Evolutionary conservation across 2,329 filamentous ascomycete genomes (phyloP), one percentile per base, ranked within the genome.

Genomic region (Aspergillus terreus): DNA sequence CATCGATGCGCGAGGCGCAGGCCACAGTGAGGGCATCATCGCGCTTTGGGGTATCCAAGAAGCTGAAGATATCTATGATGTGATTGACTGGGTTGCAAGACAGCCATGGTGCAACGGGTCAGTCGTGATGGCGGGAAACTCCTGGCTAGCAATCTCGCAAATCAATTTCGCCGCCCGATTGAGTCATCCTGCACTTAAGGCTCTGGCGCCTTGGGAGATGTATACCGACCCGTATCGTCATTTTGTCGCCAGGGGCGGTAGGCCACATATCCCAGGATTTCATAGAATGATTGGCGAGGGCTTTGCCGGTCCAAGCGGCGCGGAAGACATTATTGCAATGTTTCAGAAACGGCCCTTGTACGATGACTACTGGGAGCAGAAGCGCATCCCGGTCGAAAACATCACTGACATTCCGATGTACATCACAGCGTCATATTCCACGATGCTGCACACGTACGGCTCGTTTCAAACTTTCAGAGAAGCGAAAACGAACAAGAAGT

Each of bases 111-210:
- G 54, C 32, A 46, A 56, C 33, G 51, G 56, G 4, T 48, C 44
- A 30, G 43, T 58, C 21, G 51, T 42, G 11, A 25, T 58, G 14
- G 51, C 47, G 11, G 54, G 54, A 7, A 57, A 58, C 38, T 57
- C 56, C 2, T 55, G 46, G 30, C 45, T 57, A 4, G 51, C 54
- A 9, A 54, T 49, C 6, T 19, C 45, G 2, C 56, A 58, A 30
- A 55, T 38, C 15, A 38, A 38, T 53, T 58, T 38, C 17, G 35
- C 23, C 3, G 45, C 45, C 2, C 21, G 30, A 35, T 17, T 21
- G 32, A 14, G 15, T 10, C 32, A 32, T 4, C 45, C 45, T 3
- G 19, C 32, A 12, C 21, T 47, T 10, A 38, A 38, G 19, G 17
- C 32, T 5, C 33, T 47, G 33, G 45, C 45, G 12, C 45, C 32